Conservation (phyloP, 2,329 filamentous ascomycete species). For the Teratosphaeria gauchensis region DNA sequence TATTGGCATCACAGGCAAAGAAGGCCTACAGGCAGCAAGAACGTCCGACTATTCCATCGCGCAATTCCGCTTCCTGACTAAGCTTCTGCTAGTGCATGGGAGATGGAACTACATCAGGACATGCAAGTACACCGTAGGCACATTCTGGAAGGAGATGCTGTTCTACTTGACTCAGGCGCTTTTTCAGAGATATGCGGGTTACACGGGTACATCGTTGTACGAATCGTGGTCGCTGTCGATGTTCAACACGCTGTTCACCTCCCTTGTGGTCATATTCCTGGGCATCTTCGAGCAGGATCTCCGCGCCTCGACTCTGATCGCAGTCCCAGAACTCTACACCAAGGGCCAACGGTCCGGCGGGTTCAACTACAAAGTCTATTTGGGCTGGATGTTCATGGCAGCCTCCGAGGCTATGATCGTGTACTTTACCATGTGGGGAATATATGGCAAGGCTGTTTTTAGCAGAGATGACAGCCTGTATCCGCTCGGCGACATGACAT, state of each 20-base stretch:
- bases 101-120: conserved; percentile 42
- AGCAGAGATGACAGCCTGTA: conserved; percentile 62
- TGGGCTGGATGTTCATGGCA: conserved; percentile 74
- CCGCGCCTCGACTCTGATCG: conserved; percentile 61
- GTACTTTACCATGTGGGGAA: conserved; percentile 59
- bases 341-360: conserved; percentile 67
- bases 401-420: conserved; percentile 64
- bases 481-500: conserved; percentile 63
- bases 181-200: conserved; percentile 71
- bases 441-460: conserved; percentile 53
- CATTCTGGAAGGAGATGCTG: conserved; percentile 71
- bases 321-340: conserved; percentile 73
- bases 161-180: conserved; percentile 52
- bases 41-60: conserved; percentile 81
- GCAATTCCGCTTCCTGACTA: conserved; percentile 72
- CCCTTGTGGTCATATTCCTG: conserved; percentile 62
- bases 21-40: conserved; percentile 73
- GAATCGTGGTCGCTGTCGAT: conserved; percentile 78
- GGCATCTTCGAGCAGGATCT: conserved; percentile 80
- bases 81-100: conserved; percentile 25
- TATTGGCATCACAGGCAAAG: conserved; percentile 82
- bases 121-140: conserved; percentile 61
- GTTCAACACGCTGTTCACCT: conserved; percentile 64
- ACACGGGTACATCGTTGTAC: conserved; percentile 76
- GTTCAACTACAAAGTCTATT: conserved; percentile 71